Conservation (phyloP, 805 yeast species). For the Candida cerambycidarum region DNA sequence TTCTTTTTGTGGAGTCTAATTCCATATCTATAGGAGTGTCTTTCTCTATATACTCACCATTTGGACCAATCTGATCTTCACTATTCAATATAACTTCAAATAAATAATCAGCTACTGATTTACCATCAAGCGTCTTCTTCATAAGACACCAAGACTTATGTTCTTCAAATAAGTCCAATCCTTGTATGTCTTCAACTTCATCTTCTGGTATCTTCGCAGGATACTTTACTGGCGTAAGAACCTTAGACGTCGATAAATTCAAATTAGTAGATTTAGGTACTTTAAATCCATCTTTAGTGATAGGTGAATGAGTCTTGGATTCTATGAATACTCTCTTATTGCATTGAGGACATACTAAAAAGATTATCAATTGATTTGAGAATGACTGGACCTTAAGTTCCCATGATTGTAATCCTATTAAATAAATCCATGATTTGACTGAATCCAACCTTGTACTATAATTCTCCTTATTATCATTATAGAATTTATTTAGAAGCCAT, state of each 20-base stretch:
- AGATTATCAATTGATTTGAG: conserved; percentile 24
- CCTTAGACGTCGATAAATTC: conserved; percentile 22
- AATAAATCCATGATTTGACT: conserved; percentile 34
- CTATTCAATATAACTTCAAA: conserved; percentile 21
- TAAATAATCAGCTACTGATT: conserved; percentile 20
- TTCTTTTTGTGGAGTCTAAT: conserved; percentile 13
- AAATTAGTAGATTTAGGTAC: conserved; percentile 14
- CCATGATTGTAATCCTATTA: conserved; percentile 42
- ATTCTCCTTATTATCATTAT: conserved; percentile 37
- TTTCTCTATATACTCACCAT: conserved; percentile 22
- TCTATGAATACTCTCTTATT: conserved; percentile 34
- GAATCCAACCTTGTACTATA: conserved; percentile 17
- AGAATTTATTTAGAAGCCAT: conserved; percentile 33
- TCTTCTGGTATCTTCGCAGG: conserved; percentile 22
- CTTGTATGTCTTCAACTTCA: conserved; percentile 17
- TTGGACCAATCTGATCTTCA: conserved; percentile 23
- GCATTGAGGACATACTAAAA: conserved; percentile 37
- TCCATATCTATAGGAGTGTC: conserved; percentile 12
- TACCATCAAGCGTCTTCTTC: conserved; percentile 1
- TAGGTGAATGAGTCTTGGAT: conserved; percentile 13
- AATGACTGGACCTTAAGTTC: conserved; percentile 31
- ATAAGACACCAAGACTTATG: conserved; percentile 41
- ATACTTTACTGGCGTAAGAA: conserved; percentile 31
- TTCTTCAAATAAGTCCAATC: conserved; percentile 24
- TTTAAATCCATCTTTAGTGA: conserved; percentile 2